These are phyloP conservation scores for Lunasporangiospora selenospora DNA, from an alignment of 192 early-diverging fungal species.

Conservation along the genomic window DNA sequence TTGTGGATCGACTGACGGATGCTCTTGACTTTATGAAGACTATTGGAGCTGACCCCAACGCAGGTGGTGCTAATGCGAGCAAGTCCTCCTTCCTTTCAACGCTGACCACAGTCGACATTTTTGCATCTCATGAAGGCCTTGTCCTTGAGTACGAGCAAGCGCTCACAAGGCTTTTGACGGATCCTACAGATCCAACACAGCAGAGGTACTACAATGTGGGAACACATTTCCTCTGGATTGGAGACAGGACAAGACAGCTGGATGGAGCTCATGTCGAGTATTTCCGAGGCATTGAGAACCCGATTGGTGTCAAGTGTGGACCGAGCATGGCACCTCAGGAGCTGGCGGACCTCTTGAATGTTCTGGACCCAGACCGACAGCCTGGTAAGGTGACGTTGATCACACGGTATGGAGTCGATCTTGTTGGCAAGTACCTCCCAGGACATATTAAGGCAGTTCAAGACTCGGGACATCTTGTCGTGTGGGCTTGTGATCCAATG, in stretches of 20 bases:
- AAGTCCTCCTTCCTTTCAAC: constrained; percentile 23
- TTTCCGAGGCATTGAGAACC: constrained; percentile 93
- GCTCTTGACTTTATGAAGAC: constrained; percentile 92
- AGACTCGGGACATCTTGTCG: constrained; percentile 79
- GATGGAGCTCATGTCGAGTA: constrained; percentile 96
- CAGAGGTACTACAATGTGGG: constrained; percentile 88
- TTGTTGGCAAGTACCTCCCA: constrained; percentile 81
- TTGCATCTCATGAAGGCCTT: constrained; percentile 95
- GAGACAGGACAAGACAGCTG: constrained; percentile 93
- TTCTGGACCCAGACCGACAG: constrained; percentile 84
- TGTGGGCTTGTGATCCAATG: constrained; percentile 98
- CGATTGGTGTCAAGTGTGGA: constrained; percentile 94
- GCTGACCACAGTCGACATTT: constrained; percentile 84
- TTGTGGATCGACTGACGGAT: constrained; percentile 85
- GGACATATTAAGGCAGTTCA: constrained; percentile 89
- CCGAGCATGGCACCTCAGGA: constrained; percentile 88
- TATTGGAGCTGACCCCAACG: constrained; percentile 79
- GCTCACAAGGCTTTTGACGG: constrained; percentile 70
- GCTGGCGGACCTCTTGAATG: constrained; percentile 79
- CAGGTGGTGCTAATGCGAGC: constrained; percentile 11
- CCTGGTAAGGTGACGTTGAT: constrained; percentile 93
- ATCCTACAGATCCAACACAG: constrained; percentile 45
- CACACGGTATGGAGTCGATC: constrained; percentile 87
- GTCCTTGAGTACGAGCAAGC: constrained; percentile 89
- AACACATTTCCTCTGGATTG: constrained; percentile 97